phyloP scores from a whole-genome alignment of 495 filamentous ascomycete genomes.

The Aspergillus homomorphus region DNA sequence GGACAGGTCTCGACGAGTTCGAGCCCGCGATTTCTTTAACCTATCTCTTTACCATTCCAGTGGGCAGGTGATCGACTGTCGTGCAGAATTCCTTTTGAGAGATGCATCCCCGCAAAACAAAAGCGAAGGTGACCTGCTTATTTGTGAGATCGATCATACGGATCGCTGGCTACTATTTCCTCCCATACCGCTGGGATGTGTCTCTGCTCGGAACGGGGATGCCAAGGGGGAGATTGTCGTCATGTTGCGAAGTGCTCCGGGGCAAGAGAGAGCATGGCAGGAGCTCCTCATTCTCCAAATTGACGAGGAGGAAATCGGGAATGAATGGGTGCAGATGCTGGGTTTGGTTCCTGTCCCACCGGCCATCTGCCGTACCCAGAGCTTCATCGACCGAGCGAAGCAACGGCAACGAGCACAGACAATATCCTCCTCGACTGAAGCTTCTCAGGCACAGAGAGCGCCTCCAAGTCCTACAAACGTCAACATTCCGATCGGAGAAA shows the following conservation, averaged over 20 bases:
- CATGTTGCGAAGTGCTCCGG: constrained; percentile 65
- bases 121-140: constrained; percentile 73
- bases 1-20: constrained; percentile 70
- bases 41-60: constrained; percentile 83
- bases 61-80: constrained; percentile 83
- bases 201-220: constrained; percentile 81
- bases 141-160: constrained; percentile 78
- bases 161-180: constrained; percentile 89
- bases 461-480: constrained; percentile 54
- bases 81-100: constrained; percentile 81
- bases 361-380: constrained; percentile 45
- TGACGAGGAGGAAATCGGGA: constrained; percentile 68
- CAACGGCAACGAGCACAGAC: constrained; percentile 34
- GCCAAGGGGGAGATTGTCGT: constrained; percentile 66
- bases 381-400: constrained; percentile 48
- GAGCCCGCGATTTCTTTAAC: constrained; percentile 84
- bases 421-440: constrained; percentile 29
- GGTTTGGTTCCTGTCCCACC: constrained; percentile 76
- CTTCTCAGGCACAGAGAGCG: constrained; percentile 35
- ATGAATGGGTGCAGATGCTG: constrained; percentile 86
- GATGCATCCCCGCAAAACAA: constrained; percentile 63
- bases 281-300: constrained; percentile 73
- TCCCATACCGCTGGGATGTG: constrained; percentile 61
- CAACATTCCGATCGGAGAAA: constrained; percentile 77
- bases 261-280: constrained; percentile 60